Evolutionary conservation across 176 grass and related monocot species (phyloP).

Genomic region (Typha latifolia): DNA sequence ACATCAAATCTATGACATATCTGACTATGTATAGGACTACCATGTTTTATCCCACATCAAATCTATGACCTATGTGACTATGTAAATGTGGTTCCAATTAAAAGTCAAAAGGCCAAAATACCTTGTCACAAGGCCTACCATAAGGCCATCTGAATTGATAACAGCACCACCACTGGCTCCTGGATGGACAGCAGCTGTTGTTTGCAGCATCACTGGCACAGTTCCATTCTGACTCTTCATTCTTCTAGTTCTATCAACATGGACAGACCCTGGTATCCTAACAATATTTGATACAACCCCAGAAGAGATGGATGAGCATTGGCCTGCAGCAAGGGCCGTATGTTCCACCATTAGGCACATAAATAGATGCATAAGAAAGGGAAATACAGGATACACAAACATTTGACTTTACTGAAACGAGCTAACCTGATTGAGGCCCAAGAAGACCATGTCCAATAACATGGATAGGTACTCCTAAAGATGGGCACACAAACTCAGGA

Average conservation of each 20-base stretch:
- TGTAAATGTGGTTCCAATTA: not conserved
- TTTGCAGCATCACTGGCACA: conserved; percentile 85
- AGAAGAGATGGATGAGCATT: conserved; percentile 56
- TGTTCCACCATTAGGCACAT: too few relatives aligned
- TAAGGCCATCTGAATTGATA: conserved; percentile 61
- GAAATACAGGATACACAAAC: not conserved
- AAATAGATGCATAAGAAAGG: too few relatives aligned
- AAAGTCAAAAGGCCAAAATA: conserved; percentile 20
- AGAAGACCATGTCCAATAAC: conserved; percentile 84
- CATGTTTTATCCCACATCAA: too few relatives aligned
- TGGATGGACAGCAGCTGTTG: conserved; percentile 87
- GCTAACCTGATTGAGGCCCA: conserved; percentile 76
- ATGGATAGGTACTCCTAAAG: conserved; percentile 49
- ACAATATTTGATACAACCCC: conserved; percentile 80
- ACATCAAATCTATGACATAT: too few relatives aligned
- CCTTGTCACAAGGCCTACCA: conserved; percentile 91
- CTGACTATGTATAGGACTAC: too few relatives aligned
- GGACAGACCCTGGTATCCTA: conserved; percentile 29
- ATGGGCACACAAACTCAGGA: conserved; percentile 61
- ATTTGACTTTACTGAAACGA: not conserved
- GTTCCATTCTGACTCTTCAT: conserved; percentile 23
- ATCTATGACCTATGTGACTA: too few relatives aligned
- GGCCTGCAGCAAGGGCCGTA: conserved; percentile 29
- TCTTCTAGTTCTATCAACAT: conserved; percentile 17
- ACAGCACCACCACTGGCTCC: conserved; percentile 81